A percentile compares a stretch with the other conserved stretches of the same genome.
phyloP scores from a whole-genome alignment of 768 basidiomycete species.

The Phylloporus scabripes region DNA sequence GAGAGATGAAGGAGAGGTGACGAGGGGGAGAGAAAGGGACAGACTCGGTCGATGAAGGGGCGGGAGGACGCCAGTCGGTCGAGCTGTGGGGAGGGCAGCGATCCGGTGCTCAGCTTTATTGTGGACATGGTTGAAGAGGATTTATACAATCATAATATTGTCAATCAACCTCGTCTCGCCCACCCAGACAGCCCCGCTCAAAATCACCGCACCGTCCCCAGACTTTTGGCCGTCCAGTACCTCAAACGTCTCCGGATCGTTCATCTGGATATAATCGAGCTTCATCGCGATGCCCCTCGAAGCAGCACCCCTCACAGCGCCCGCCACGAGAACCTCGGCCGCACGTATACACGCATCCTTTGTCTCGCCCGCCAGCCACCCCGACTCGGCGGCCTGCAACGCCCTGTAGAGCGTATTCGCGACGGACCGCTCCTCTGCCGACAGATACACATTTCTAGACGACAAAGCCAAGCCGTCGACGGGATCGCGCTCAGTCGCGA shows the following conservation, averaged over 20 bases:
- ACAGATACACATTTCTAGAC: slow-evolving; percentile 85
- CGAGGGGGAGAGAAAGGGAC: slow-evolving; percentile 8
- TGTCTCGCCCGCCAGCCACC: slow-evolving; percentile 49
- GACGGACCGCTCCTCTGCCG: slow-evolving; percentile 51
- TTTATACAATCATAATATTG: slow-evolving; percentile 48
- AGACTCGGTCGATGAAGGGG: slow-evolving; percentile 52
- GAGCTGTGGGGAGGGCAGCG: slow-evolving; percentile 26
- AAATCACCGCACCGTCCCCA: slow-evolving; percentile 42
- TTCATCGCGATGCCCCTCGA: slow-evolving; percentile 46
- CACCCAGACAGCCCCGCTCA: slow-evolving; percentile 86
- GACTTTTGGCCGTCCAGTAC: slow-evolving; percentile 39
- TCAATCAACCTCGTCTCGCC: slow-evolving; percentile 90
- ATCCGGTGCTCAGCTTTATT: slow-evolving; percentile 17
- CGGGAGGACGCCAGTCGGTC: slow-evolving; percentile 35
- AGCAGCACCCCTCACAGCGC: slow-evolving; percentile 25
- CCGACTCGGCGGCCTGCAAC: slow-evolving; percentile 48
- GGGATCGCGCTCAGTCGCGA: slow-evolving; percentile 75
- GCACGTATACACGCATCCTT: slow-evolving; percentile 45
- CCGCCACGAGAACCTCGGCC: slow-evolving; percentile 40
- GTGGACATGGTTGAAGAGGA: slow-evolving; percentile 2
- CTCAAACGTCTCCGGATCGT: slow-evolving; percentile 73
- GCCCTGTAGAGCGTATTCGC: slow-evolving; percentile 67
- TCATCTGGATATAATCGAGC: slow-evolving; percentile 87
- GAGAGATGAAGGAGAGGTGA: slow-evolving; percentile 2
- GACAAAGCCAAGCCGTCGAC: slow-evolving; percentile 75